These are phyloP conservation scores for Fusarium goolgardi DNA, from an alignment of 2,329 filamentous ascomycete species.

Conservation along the genomic window DNA sequence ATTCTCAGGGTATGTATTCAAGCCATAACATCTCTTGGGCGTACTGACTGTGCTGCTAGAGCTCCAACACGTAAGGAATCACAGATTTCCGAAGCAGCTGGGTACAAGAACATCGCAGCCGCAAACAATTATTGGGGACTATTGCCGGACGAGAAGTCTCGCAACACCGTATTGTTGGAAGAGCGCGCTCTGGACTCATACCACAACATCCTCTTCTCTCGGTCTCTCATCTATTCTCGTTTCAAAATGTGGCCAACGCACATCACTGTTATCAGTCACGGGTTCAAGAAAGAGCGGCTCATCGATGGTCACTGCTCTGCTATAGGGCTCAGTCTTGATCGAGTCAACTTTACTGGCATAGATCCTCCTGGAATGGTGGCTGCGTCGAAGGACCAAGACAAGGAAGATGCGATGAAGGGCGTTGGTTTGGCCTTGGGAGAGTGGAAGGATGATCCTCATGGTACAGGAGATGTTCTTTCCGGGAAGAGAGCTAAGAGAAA, in stretches of 20 bases:
- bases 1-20: slow-evolving; percentile 73
- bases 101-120: slow-evolving; percentile 67
- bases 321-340: slow-evolving; percentile 63
- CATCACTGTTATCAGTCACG: slow-evolving; percentile 75
- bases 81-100: slow-evolving; percentile 68
- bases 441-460: slow-evolving; percentile 66
- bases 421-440: slow-evolving; percentile 58
- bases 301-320: slow-evolving; percentile 72
- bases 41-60: slow-evolving; percentile 51
- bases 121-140: slow-evolving; percentile 61
- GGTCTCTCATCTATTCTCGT: slow-evolving; percentile 62
- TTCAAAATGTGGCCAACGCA: slow-evolving; percentile 64
- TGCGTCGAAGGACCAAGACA: slow-evolving; percentile 46
- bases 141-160: slow-evolving; percentile 38
- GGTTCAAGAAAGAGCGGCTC: slow-evolving; percentile 74
- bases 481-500: slow-evolving; percentile 64
- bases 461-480: slow-evolving; percentile 57
- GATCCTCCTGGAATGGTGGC: slow-evolving; percentile 66
- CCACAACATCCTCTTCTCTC: slow-evolving; percentile 83
- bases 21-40: fast-evolving
- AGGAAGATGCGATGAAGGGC: slow-evolving; percentile 57
- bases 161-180: slow-evolving; percentile 66
- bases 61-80: slow-evolving; percentile 72
- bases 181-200: slow-evolving; percentile 84
- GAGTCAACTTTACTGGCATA: slow-evolving; percentile 68